Evolutionary conservation across 306 rosid genomes (phyloP), one percentile per base, ranked within the genome.

Genomic region (Lathyrus aphaca): DNA sequence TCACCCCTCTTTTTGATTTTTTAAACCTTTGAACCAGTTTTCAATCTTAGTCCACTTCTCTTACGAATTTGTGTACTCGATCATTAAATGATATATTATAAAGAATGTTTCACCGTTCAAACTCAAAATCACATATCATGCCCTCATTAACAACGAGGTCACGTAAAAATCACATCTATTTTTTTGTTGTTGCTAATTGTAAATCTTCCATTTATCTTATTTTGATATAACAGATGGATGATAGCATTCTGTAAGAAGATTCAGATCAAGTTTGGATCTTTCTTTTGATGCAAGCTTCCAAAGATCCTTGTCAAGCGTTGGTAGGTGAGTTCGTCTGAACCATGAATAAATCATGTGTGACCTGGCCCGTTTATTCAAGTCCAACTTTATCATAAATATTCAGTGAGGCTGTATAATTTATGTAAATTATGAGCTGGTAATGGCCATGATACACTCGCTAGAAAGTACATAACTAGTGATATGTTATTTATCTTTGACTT

Each of bases 171-270:
- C 39, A 32, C 37, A 5, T 32, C 38, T 23, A 23, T 5, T 32
- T 6, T 32, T 0, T 32, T 32, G 5, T 30, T 32, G 8, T 32
- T 6, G 40, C 73, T 80, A 21, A 57, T 63, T 46, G 27, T 65
- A 21, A 58, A 29, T 10, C 67, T 62, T 61, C 15, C 19, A 25
- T 70, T 48, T 53, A 68, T 71, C 72, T 43, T 66, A 54, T 30
- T 48, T 21, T 62, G 37, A 27, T 74, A 38, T 66, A 60, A 51
- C 78, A 54, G 79, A 55, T 56, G 71, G 72, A 66, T 77, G 80
- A 19, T 27, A 38, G 46, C 49, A 11, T 38, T 74, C 32, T 19
- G 56, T 68, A 25, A 65, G 21, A 58, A 64, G 56, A 70, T 38
- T 68, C 58, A 30, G 45, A 69, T 73, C 64, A 64, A 75, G 56